Base-by-base conservation (phyloP, 1,139 yeast species). In the Debaryomyces nepalensis region DNA sequence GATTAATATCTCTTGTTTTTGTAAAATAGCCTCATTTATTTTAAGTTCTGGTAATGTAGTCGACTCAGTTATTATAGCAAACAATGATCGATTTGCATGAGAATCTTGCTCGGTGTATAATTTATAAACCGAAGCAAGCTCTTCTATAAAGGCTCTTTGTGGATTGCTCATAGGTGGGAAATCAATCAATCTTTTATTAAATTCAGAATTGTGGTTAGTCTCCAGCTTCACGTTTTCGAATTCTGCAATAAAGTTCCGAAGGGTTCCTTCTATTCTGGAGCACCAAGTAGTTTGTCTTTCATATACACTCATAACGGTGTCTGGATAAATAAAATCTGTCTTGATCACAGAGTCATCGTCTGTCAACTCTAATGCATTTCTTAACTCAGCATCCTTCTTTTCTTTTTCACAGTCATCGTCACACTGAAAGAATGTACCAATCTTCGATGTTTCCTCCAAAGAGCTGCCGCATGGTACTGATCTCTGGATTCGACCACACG, bases 21-120 rank as follows among this genome's bases (percentile, higher is more conserved):
- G 43, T 15, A 48, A 55, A 6, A 64, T 40, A 0, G 66, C 66
- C 15, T 59, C 59, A 18, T 52, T 55, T n/a, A 73, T 59, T 3
- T 63, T 57, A 32, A 58, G 42, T 2, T 48, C 38, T 2, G 77
- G 77, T 3, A 59, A 49, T 3, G 46, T 51, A 0, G 81, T 48
- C 44, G 58, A 57, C 37, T 71, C 66, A 2, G 71, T 64, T 7
- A 72, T 55, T 43, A 77, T 79, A 10, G 89, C 71, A 47, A 79
- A 84, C 0, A 88, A 91, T 10, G 84, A 79, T 49, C 96, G 64
- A 43, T 80, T 73, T 0, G 97, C 96, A 50, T 88, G 97, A 2
- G 78, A 78, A 58, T 88, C 97, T 52, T 87, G 79, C 54, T 87
- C 90, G 0, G 86, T 72, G 53, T 79, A 81, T 11, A 89, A 57